Evolutionary conservation across 2,329 filamentous ascomycete genomes (phyloP).

Genomic region (Pseudomassariella vexata): DNA sequence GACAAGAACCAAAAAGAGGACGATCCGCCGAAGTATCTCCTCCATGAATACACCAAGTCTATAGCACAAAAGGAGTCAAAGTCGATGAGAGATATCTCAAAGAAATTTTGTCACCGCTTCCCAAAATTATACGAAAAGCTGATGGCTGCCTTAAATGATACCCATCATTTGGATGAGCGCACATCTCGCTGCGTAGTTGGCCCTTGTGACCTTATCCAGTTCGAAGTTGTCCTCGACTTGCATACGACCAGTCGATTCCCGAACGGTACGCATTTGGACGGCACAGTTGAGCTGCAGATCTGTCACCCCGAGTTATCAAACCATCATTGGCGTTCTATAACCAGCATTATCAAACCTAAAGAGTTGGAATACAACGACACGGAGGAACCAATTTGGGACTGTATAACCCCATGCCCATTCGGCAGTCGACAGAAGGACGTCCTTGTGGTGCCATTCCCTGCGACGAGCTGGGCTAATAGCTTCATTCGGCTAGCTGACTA

Average conservation of each 20-base stretch:
- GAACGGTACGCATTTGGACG: conserved; percentile 51
- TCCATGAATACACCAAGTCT: conserved; percentile 53
- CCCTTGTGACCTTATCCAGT: conserved; percentile 53
- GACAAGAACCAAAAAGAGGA: conserved; percentile 38
- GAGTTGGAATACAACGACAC: too few species aligned
- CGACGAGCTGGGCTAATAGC: conserved; percentile 52
- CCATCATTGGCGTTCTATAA: conserved; percentile 56
- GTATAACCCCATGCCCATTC: conserved; percentile 34
- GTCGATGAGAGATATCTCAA: conserved; percentile 44
- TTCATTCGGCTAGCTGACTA: conserved; percentile 51
- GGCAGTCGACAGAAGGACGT: conserved; percentile 29
- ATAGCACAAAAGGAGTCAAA: conserved; percentile 50
- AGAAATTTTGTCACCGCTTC: conserved; percentile 53
- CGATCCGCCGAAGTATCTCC: conserved; percentile 33
- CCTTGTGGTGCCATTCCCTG: conserved; percentile 54
- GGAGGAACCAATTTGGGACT: too few species aligned
- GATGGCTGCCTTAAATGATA: conserved; percentile 39
- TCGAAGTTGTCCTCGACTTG: conserved; percentile 54
- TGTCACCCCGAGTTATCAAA: conserved; percentile 45
- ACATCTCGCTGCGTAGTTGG: conserved; percentile 24
- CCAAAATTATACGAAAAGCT: conserved; percentile 49
- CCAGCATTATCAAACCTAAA: conserved; percentile 49
- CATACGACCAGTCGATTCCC: conserved; percentile 52
- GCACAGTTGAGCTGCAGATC: conserved; percentile 55
- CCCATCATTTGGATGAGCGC: conserved; percentile 22